Evolutionary conservation across 2,329 filamentous ascomycete species (phyloP).

Genomic region (Zasmidium citrigriseum): DNA sequence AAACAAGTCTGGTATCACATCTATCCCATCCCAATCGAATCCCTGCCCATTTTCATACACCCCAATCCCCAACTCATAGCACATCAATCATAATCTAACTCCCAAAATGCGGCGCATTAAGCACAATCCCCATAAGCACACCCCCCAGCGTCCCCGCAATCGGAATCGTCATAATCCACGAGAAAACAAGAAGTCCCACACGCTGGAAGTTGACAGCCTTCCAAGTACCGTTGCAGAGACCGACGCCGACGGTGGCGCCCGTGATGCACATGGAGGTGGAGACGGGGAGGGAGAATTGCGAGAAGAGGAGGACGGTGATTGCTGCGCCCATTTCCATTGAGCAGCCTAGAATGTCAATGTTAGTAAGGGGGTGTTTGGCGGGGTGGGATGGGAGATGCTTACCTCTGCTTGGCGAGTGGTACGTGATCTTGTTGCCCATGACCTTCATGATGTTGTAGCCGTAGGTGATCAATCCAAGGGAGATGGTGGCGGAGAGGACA

Average conservation of each 20-base stretch:
- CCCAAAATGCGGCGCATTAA: conserved; percentile 57
- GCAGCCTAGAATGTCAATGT: conserved; percentile 43
- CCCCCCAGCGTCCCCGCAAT: conserved; percentile 59
- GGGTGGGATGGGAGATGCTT: background rate
- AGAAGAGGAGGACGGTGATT: conserved; percentile 65
- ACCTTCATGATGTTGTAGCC: conserved; percentile 65
- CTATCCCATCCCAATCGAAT: background rate
- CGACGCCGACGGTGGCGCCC: conserved; percentile 63
- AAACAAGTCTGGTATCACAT: conserved; percentile 1
- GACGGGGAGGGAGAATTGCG: conserved; percentile 62
- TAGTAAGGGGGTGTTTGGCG: background rate
- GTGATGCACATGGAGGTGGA: conserved; percentile 68
- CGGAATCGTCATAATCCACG: conserved; percentile 64
- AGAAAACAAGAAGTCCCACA: conserved; percentile 60
- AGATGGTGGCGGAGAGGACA: conserved; percentile 59
- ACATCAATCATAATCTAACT: background rate
- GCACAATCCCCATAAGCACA: conserved; percentile 62
- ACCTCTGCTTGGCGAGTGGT: conserved; percentile 57
- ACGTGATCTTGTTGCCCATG: conserved; percentile 62
- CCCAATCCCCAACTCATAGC: background rate
- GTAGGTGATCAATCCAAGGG: conserved; percentile 62
- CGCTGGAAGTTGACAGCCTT: conserved; percentile 65
- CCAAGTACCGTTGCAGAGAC: conserved; percentile 61
- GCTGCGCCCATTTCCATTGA: conserved; percentile 63
- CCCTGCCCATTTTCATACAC: background rate